Evolutionary conservation across 2,329 filamentous ascomycete genomes (phyloP), one percentile per base, ranked within the genome.

Genomic region (Aureobasidium sp.): DNA sequence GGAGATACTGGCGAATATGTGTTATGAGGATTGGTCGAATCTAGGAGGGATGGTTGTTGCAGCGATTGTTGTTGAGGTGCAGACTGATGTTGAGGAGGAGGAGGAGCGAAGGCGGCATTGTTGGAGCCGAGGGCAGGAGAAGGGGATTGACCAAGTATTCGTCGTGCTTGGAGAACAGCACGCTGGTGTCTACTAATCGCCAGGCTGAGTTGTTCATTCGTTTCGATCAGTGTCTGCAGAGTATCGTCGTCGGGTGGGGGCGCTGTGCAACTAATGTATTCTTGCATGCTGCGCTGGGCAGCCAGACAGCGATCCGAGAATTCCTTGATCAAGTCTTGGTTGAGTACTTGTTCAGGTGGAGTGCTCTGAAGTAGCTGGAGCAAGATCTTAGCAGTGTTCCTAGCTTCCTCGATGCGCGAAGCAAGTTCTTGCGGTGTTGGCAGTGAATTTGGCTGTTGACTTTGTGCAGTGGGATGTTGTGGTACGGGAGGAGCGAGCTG

Each of bases 191-290:
- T 87, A 66, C 86, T 94, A 44, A 93, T 81, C 0, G 92, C 87
- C 48, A 89, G 84, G 64, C 90, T 89, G 34, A 99, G 80, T 71
- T 93, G 89, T 74, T 97, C 94, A 72, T 96, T 96, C 15, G 91
- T 94, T 74, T 97, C 92, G 70, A 99, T 96, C 65, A 99, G 79
- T 15, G 86, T 92, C 71, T 94, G 86, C 83, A 97, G 91, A 1
- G 93, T 97, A 67, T 96, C 88, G 70, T 96, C 93, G 73, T 97
- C 94, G 0, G 93, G 92, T 0, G 84, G 73, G 0, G 93, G 92
- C 71, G 90, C 84, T 62, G 88, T 86, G 51, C 87, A 84, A 46
- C 86, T 81, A 80, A 97, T 96, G 76, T 95, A 97, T 36, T 81
- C 81, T 70, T 97, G 92, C 68, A 97, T 86, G 71, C 88, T 90